Evolutionary conservation across 371 early-diverging fungal species (phyloP).

Genomic region (Zychaea mexicana): DNA sequence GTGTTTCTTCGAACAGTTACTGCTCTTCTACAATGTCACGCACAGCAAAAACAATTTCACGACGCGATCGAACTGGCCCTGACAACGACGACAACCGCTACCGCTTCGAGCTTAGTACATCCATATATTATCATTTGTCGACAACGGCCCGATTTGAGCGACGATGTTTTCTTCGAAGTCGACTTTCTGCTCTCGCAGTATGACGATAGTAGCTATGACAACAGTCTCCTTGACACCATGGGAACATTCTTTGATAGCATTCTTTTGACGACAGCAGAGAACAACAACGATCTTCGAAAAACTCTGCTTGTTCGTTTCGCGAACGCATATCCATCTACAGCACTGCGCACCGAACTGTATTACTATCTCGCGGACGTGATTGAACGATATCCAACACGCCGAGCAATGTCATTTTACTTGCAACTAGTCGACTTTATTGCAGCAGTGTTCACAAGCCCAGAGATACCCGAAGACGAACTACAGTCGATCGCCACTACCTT

Average conservation of each 20-base stretch:
- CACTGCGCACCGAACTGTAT: not conserved
- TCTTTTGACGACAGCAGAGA: constrained; percentile 16
- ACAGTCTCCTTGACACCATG: constrained; percentile 9
- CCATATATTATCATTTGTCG: constrained; percentile 30
- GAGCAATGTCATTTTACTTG: constrained; percentile 4
- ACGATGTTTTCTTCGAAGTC: constrained; percentile 23
- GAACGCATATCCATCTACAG: not conserved
- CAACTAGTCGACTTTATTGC: constrained; percentile 5
- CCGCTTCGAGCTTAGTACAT: constrained; percentile 15
- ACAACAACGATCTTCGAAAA: not conserved
- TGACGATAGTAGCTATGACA: not conserved
- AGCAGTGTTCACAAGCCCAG: constrained; percentile 6
- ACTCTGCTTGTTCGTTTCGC: constrained; percentile 23
- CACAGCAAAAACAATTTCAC: not conserved
- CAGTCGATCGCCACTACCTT: constrained; percentile 14
- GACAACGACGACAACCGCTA: constrained; percentile 2
- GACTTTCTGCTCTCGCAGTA: constrained; percentile 20
- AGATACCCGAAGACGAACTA: constrained; percentile 11
- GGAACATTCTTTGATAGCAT: constrained; percentile 20
- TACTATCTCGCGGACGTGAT: constrained; percentile 9
- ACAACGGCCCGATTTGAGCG: constrained; percentile 28
- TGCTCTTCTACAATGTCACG: constrained; percentile 19
- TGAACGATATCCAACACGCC: constrained; percentile 1
- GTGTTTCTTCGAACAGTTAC: constrained; percentile 29
- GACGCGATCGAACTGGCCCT: not conserved